Conservation (phyloP, 345 rosid genomes). For the Sonneratia alba region DNA sequence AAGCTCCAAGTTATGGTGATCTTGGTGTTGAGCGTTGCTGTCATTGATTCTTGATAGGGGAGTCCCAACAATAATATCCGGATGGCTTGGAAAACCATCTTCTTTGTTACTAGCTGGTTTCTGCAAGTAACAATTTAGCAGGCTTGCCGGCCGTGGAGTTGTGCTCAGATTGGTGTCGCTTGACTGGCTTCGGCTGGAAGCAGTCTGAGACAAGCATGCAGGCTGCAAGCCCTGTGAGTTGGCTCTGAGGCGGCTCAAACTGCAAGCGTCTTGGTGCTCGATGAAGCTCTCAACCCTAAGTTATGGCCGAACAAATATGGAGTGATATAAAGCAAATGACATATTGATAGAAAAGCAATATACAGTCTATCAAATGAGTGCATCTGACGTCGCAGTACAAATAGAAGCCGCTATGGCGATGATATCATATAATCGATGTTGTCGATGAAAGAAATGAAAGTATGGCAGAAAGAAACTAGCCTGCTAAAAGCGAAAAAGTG, state of each 20-base stretch:
- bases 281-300: slow-evolving; percentile 91
- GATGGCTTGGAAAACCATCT: not conserved
- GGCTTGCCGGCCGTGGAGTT: slow-evolving; percentile 26
- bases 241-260: slow-evolving; percentile 38
- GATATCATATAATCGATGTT: too few relatives aligned
- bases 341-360: too few relatives aligned
- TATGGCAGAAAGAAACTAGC: not conserved
- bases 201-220: slow-evolving; percentile 47
- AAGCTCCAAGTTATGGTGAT: slow-evolving; percentile 48
- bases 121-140: slow-evolving; percentile 14
- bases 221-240: slow-evolving; percentile 35
- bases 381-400: too few relatives aligned
- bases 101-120: not conserved
- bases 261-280: slow-evolving; percentile 92
- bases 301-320: not conserved
- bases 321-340: too few relatives aligned
- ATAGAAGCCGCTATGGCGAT: too few relatives aligned
- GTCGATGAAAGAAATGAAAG: too few relatives aligned
- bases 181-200: slow-evolving; percentile 58
- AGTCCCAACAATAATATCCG: slow-evolving; percentile 4
- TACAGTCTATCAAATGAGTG: too few relatives aligned
- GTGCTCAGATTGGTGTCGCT: slow-evolving; percentile 42
- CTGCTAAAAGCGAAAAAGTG: not conserved
- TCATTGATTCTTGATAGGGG: slow-evolving; percentile 14
- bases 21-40: not conserved